Base-by-base conservation (phyloP, 2,329 filamentous ascomycete species). In the Cercospora brassicicola region DNA sequence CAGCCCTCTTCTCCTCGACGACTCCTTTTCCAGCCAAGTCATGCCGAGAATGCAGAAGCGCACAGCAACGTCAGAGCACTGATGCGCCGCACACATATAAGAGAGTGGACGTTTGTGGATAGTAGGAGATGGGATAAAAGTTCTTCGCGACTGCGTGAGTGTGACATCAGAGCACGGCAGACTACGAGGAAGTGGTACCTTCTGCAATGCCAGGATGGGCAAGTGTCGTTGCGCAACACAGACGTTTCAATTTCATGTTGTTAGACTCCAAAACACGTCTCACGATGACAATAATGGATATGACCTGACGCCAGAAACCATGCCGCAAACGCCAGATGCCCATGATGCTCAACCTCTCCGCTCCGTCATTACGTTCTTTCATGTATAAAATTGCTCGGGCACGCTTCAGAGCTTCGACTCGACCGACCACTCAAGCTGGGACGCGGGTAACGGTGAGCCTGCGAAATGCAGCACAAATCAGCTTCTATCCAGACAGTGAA, bases 381-480 rank as follows among this genome's bases (percentile, higher is more conserved):
- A 4, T n/a, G 4, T 6, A 53, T 4, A 26, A 13, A 2, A 15
- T 26, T 2, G 18, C 9, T n/a, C 20, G 15, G 8, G 7, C 18
- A 23, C 8, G 6, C 45, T 23, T 55, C 48, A 55, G 26, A 55
- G 48, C 23, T 26, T 55, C 48, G 48, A 23, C 20, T 55, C 48
- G 20, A 55, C 48, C 48, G 33, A 60, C 57, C 57, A 60, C 18
- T 60, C 57, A 20, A 60, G 11, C 26, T 26, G 57, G 18, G 57
- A 60, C n/a, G 57, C 57, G 23, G 57, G 33, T 9, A 60, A 13
- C 20, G 57, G 33, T 13, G 33, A 60, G 18, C 31, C 57, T 42
- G 33, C 3, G 13, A 10, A 9, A 3, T n/a, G 48, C 23, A 55
- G 23, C 11, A 23, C 48, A 2, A 55, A 55, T 55, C 48, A 55